Evolutionary conservation across 2,329 filamentous ascomycete genomes (phyloP).

Genomic region (Graphiopsis chlorocephala): DNA sequence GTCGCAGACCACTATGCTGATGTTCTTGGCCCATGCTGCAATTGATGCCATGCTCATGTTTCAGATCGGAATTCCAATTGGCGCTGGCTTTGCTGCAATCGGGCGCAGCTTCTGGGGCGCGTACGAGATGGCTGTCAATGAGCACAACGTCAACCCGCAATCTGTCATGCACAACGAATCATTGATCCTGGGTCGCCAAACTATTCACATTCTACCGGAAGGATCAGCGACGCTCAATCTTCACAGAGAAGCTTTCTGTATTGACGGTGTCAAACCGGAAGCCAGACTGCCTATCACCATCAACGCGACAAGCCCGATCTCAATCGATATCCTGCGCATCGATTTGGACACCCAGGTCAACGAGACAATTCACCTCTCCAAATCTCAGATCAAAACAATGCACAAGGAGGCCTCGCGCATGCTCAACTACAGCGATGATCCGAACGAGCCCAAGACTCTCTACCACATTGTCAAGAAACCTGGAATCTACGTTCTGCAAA

Average conservation of each 20-base stretch:
- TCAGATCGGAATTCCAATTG: conserved; percentile 74
- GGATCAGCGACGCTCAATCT: conserved; percentile 87
- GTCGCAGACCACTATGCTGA: conserved; percentile 65
- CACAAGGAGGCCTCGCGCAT: conserved; percentile 66
- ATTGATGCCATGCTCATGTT: conserved; percentile 90
- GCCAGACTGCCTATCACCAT: conserved; percentile 79
- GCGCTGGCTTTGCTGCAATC: conserved; percentile 68
- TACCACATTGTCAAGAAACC: conserved; percentile 77
- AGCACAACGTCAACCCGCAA: conserved; percentile 83
- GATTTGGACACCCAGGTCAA: conserved; percentile 79
- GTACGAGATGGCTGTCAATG: conserved; percentile 88
- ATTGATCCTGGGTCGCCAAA: conserved; percentile 91
- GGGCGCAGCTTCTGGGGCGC: conserved; percentile 79
- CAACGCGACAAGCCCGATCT: conserved; percentile 86
- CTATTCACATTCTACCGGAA: conserved; percentile 95
- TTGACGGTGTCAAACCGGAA: conserved; percentile 61
- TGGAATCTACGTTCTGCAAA: conserved; percentile 80
- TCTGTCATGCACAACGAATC: conserved; percentile 88
- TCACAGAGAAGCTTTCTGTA: conserved; percentile 73
- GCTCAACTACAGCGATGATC: conserved; percentile 45
- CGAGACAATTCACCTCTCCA: conserved; percentile 73
- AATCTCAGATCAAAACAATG: conserved; percentile 71
- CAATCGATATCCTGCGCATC: conserved; percentile 83
- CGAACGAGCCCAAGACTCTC: conserved; percentile 48
- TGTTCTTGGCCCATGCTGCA: conserved; percentile 70